Evolutionary conservation across 2,329 filamentous ascomycete genomes (phyloP), one percentile per base, ranked within the genome.

Genomic region (Arthrobotrys megalospora): DNA sequence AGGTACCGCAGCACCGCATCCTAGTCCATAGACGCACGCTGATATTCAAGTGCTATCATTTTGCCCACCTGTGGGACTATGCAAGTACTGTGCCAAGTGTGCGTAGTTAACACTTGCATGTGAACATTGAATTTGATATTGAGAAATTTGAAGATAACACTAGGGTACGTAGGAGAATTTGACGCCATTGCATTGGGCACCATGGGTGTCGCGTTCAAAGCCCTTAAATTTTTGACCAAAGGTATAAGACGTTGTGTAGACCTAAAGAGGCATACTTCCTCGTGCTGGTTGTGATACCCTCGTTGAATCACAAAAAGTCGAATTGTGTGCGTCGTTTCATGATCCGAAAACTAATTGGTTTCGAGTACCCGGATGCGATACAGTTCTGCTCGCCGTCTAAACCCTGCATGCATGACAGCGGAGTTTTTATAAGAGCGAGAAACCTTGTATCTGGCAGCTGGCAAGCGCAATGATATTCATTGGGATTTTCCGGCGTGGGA

Each of bases 361-460:
- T 53, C 28, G 34, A 67, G 58, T 68, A 52, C 53, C 53, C 43
- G 50, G 36, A 52, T 43, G 55, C 62, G 55, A 62, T 53, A 60
- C 24, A 19, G 53, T 52, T 52, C 19, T 65, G 69, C 16, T 77
- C 73, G 73, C 73, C 73, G 73, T 77, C 45, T 52, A 65, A 43
- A 66, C 73, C 66, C 58, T 77, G 66, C 66, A 62, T 71, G 73
- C 73, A 77, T 77, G 73, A 77, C 70, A 75, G 63, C 70, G 70
- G 70, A 75, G 36, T 62, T 75, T 75, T 75, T 67, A 41, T 75
- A 63, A 73, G 50, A 66, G 45, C 47, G 36, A 48, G 28, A 16
- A 36, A 55, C 58, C 62, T 47, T 60, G 55, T 60, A 60, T 60
- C 16, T 53, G 55, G 52, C n/a, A 69, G 47, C 38, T 34, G 47